A percentile compares a stretch with the other conserved stretches of the same genome.
Conservation (phyloP, 202 grass and related monocot species). For the Saccharum hybrid region DNA sequence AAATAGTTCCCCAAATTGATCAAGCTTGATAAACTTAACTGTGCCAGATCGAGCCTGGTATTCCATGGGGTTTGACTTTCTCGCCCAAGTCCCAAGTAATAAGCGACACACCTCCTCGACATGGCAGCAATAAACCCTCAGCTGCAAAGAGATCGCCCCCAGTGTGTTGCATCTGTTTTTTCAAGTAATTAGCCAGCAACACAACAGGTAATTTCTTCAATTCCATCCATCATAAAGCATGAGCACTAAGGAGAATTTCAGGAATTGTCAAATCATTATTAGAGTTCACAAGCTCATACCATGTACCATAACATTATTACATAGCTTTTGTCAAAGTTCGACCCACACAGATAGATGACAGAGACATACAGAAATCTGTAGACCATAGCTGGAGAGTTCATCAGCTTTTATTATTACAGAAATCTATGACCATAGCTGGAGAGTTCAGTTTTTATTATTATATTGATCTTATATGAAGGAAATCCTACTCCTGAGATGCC, state of each 20-base stretch:
- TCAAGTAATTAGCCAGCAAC: not conserved
- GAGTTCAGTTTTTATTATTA: not conserved
- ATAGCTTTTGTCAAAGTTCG: not conserved
- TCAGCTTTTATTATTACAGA: slow-evolving; percentile 2
- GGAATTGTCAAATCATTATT: not conserved
- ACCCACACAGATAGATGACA: not conserved
- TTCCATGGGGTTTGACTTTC: not conserved
- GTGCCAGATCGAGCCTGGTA: too few relatives aligned
- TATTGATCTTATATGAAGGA: not conserved
- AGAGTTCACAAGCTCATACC: not conserved
- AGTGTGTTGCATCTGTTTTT: not conserved
- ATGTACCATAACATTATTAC: not conserved
- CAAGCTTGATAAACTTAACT: too few relatives aligned
- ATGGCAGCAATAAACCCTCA: not conserved
- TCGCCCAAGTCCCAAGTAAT: not conserved
- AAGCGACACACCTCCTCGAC: not conserved
- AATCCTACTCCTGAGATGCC: not conserved
- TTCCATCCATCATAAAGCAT: not conserved
- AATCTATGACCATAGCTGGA: not conserved
- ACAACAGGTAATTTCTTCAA: not conserved
- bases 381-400: not conserved
- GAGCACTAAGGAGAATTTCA: not conserved
- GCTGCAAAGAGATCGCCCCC: not conserved
- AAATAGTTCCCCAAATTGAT: too few relatives aligned
- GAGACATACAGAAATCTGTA: not conserved